Evolutionary conservation across 2,329 filamentous ascomycete species (phyloP).

Genomic region (Laburnicola sp.): DNA sequence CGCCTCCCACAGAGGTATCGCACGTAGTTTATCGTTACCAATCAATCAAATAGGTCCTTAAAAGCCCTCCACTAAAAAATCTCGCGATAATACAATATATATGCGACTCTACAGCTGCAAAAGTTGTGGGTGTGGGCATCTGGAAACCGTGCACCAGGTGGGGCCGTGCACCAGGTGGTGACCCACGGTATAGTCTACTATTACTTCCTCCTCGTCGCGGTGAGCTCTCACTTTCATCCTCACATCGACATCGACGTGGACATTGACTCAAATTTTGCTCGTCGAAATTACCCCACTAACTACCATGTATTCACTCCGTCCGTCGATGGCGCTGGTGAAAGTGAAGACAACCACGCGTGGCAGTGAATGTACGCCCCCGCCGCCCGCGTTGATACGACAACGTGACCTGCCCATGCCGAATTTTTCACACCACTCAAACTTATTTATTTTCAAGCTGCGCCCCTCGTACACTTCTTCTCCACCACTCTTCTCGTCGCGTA

Average conservation of each 20-base stretch:
- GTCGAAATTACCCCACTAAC: no score
- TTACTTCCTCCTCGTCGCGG: background rate
- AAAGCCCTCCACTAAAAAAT: no score
- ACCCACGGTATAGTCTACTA: background rate
- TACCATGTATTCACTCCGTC: no score
- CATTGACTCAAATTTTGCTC: no score
- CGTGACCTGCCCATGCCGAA: background rate
- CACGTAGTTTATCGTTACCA: no score
- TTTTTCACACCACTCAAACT: background rate
- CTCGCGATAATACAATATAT: no score
- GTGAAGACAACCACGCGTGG: background rate
- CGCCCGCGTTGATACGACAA: conserved; percentile 3
- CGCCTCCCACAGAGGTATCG: no score
- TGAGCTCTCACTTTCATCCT: background rate
- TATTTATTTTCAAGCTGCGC: background rate
- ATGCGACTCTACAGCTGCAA: no score
- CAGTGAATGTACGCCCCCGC: background rate
- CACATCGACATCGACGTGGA: background rate
- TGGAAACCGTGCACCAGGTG: no score
- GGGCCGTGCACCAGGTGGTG: background rate
- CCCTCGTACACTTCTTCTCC: background rate
- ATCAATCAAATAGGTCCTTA: no score
- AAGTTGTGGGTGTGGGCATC: no score
- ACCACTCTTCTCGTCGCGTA: background rate
- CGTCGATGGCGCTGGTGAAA: background rate